Conservation (phyloP, 2,329 filamentous ascomycete species). For the Dactylellina sp. region DNA sequence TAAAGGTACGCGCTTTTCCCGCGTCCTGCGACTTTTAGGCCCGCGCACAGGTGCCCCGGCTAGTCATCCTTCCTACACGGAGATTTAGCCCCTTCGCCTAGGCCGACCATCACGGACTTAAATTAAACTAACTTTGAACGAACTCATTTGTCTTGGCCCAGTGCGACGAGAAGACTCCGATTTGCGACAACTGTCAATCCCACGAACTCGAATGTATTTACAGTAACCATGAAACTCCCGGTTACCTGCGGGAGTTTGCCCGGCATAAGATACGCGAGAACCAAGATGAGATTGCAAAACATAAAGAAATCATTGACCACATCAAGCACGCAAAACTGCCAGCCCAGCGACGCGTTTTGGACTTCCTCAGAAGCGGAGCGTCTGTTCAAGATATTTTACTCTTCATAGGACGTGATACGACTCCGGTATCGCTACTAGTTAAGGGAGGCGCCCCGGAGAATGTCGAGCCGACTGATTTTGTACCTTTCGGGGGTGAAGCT, state of each 20-base stretch:
- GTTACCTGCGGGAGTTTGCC: background rate
- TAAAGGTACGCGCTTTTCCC: background rate
- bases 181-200: slow-evolving; percentile 5
- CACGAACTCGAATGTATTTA: background rate
- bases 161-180: slow-evolving; percentile 7
- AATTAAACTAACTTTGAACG: too few relatives aligned
- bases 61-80: too few relatives aligned
- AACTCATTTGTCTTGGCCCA: too few relatives aligned
- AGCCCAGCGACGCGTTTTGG: background rate
- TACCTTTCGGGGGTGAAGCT: too few relatives aligned
- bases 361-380: background rate
- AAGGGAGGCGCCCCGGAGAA: too few relatives aligned
- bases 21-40: background rate
- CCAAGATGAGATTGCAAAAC: slow-evolving; percentile 8
- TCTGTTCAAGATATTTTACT: slow-evolving; percentile 8
- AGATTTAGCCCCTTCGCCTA: too few relatives aligned
- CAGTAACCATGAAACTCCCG: background rate
- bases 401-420: background rate
- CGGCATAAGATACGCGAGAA: background rate
- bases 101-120: too few relatives aligned
- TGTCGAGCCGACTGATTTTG: too few relatives aligned
- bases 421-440: background rate
- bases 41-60: too few relatives aligned
- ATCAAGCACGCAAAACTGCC: slow-evolving; percentile 1
- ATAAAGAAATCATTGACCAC: slow-evolving; percentile 8